Evolutionary conservation across 805 yeast species (phyloP).

Genomic region (Myxozyma kluyveri): DNA sequence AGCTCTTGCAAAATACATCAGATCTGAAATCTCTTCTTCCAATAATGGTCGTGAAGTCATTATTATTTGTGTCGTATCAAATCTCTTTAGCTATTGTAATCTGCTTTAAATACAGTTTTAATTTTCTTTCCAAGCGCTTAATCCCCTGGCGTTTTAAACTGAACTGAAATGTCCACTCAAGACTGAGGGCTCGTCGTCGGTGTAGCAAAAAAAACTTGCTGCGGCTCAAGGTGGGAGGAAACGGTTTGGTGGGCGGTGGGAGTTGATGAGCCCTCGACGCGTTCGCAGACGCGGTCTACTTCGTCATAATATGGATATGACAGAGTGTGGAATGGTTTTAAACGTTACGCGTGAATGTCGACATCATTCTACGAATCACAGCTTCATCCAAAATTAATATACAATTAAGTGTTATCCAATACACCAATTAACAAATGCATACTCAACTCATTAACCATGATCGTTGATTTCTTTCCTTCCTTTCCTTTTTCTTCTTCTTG

Average conservation of each 20-base stretch:
- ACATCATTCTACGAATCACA: too few species aligned
- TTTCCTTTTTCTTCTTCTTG: slow-evolving; percentile 27
- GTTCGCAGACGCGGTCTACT: not conserved
- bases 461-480: slow-evolving; percentile 29
- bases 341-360: too few species aligned
- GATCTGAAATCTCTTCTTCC: slow-evolving; percentile 79
- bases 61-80: too few species aligned
- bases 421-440: too few species aligned
- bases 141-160: too few species aligned
- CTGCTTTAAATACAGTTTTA: too few species aligned
- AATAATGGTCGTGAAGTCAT: slow-evolving; percentile 11
- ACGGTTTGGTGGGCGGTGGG: slow-evolving; percentile 1
- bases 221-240: slow-evolving; percentile 1
- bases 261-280: not conserved
- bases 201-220: not conserved
- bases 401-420: too few species aligned
- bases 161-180: too few species aligned
- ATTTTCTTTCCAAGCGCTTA: too few species aligned
- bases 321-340: not conserved
- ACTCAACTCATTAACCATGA: slow-evolving; percentile 26
- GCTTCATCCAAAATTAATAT: too few species aligned
- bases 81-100: too few species aligned
- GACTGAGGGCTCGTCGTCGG: too few species aligned
- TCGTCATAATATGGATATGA: not conserved
- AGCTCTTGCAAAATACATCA: slow-evolving; percentile 77